Percentiles rank a stretch among this genome's conserved stretches.
phyloP scores from a whole-genome alignment of 305 asterid species.

The Fraxinus nigra region DNA sequence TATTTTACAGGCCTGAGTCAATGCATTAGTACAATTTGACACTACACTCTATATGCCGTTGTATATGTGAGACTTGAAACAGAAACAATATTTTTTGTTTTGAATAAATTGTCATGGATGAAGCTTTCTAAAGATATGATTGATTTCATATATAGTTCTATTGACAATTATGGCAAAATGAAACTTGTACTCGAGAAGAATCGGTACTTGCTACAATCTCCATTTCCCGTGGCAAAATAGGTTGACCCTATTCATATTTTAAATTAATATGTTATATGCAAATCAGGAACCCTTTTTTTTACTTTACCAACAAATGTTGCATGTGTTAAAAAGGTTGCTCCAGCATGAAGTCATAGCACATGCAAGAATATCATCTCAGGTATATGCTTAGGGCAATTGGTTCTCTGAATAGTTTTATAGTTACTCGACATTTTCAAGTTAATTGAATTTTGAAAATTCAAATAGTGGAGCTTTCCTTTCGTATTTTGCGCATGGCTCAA shows the following conservation, averaged over 20 bases:
- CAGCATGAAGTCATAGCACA: conserved; percentile 70
- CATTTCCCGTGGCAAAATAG: conserved; percentile 84
- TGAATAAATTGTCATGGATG: conserved; percentile 79
- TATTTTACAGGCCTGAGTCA: conserved; percentile 25
- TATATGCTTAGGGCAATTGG: conserved; percentile 21
- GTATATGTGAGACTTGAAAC: conserved; percentile 97
- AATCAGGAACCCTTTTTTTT: background rate
- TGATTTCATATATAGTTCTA: conserved; percentile 80
- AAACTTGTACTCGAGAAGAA: conserved; percentile 93
- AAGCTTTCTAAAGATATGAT: conserved; percentile 91
- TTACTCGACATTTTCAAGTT: background rate
- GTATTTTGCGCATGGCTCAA: background rate
- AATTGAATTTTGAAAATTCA: background rate
- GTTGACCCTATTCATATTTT: conserved; percentile 3
- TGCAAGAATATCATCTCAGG: conserved; percentile 73
- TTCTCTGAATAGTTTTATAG: background rate
- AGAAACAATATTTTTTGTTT: conserved; percentile 70
- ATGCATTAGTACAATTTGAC: conserved; percentile 75
- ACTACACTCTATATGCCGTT: conserved; percentile 85
- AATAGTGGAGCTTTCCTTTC: background rate
- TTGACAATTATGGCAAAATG: conserved; percentile 94
- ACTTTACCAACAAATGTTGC: no score
- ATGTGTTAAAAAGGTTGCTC: conserved; percentile 65
- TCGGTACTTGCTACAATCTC: conserved; percentile 81
- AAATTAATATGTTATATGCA: background rate